Base-by-base conservation (phyloP, 1,284 basidiomycete genomes). In the Malassezia caprae region DNA sequence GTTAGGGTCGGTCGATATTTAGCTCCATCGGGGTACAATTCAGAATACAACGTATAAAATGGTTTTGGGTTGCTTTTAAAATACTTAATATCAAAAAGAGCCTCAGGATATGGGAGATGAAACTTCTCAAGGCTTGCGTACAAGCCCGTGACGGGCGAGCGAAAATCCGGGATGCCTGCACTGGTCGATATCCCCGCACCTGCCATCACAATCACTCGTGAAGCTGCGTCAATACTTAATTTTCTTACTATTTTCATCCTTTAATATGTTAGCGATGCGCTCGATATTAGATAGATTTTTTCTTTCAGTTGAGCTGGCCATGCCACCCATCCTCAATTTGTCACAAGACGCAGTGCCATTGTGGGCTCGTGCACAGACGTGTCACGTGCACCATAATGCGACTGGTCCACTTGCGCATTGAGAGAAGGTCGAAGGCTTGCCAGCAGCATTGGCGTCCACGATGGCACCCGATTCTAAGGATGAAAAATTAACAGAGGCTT, bases 1-100 rank as follows among this genome's bases (percentile, higher is more conserved):
- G 90, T 85, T 1, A 83, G 77, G 0, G 91, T 94, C 0, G 93
- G 93, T 41, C 84, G 81, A 76, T 84, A 91, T 61, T 82, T 82
- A 4, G n/a, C 24, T 8, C 55, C 55, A 49, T 87, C 86, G 17
- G 88, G 91, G 68, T 90, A 91, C 2, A 98, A 81, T 66, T 96
- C 93, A 59, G 87, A 84, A 15, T 76, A 73, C 17, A 78, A 65
- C 1, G 76, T 75, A 60, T 73, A 78, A 42, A 78, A 78, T 4
- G 77, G 60, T 28, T 65, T 53, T 63, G 78, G 57, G 59, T 75
- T 45, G 45, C 54, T 53, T 62, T 67, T 67, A 76, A 80, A 76
- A 58, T 70, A 75, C 26, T 68, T 68, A 28, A 81, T 71, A 49
- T 80, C 79, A 58, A 82, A 82, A 17, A 82, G 79, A 0, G 80